Base-by-base conservation (phyloP, 108 stramenopile species). In the Nitzschia sp. region DNA sequence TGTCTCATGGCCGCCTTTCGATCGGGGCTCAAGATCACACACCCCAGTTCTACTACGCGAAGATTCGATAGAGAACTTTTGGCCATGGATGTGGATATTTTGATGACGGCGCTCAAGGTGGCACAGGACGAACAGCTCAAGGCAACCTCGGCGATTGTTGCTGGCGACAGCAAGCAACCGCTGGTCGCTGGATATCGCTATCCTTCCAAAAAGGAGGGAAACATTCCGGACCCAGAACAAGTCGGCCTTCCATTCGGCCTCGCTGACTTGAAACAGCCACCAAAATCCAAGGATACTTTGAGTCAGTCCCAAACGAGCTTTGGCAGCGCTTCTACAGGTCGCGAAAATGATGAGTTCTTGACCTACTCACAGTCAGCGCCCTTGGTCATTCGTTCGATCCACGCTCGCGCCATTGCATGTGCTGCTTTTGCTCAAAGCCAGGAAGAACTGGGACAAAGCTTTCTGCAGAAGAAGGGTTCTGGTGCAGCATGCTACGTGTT, bases 51-150 rank as follows among this genome's bases (percentile, higher is more conserved):
- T 11, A 76, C 94, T 23, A 87, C 91, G 8, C 81, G 94, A 48
- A 78, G 88, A 38, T 80, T 73, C 58, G 94, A 95, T 66, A 88
- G 83, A 56, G 91, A 92, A 48, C 45, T 90, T 9, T 55, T 95
- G 27, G 89, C 94, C 26, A 87, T 95, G 89, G 94, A 92, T 69
- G 85, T 87, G 6, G 89, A 95, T 64, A 92, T 95, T 52, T 76
- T 92, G 31, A 87, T 92, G 81, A 92, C 85, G 9, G 87, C 85
- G 17, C 55, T 92, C 29, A 95, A 95, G 61, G 85, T 95, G 2
- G 88, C 94, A 8, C 91, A 95, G 63, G 94, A 95, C 36, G 94
- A 95, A 73, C 91, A 92, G 61, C 78, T 95, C 48, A 86, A 84
- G 67, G 89, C 85, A 9, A 91, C 94, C 11, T 53, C 74, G 8